Conservation (phyloP, 2,329 filamentous ascomycete genomes). For the Colletotrichum chlorophyti region DNA sequence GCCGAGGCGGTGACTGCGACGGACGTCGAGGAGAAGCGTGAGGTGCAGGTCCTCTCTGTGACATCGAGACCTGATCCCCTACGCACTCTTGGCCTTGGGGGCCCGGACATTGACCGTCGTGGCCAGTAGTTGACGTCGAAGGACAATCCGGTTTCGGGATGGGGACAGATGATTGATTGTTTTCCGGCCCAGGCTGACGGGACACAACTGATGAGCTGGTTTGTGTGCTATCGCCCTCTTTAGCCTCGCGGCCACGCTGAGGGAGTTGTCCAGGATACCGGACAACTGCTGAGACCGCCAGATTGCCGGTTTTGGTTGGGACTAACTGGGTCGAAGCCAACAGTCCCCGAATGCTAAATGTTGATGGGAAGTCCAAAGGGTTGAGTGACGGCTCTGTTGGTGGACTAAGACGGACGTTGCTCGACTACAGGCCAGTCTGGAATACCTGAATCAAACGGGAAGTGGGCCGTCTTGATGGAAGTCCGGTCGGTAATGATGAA, state of each 20-base stretch:
- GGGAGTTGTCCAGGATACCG: constrained; percentile 29
- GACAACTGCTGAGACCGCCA: constrained; percentile 29
- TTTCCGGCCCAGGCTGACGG: constrained; percentile 8
- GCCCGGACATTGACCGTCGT: constrained; percentile 63
- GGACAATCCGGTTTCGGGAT: neutral
- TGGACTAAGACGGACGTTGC: neutral
- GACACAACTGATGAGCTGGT: neutral
- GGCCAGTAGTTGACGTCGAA: constrained; percentile 15
- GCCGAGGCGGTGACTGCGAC: constrained; percentile 50
- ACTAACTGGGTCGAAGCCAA: constrained; percentile 31
- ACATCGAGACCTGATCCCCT: constrained; percentile 70
- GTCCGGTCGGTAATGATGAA: too few relatives aligned
- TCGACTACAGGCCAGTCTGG: neutral
- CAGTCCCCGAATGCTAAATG: constrained; percentile 23
- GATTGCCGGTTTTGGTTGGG: constrained; percentile 27
- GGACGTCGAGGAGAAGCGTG: constrained; percentile 59
- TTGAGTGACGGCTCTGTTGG: neutral
- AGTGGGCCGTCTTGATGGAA: too few relatives aligned
- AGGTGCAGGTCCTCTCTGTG: constrained; percentile 65
- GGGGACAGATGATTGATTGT: neutral
- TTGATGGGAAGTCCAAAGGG: neutral
- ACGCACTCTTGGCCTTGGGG: constrained; percentile 55
- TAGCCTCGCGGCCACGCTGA: constrained; percentile 28
- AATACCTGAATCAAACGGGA: too few relatives aligned
- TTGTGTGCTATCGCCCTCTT: constrained; percentile 33